Evolutionary conservation across 2,329 filamentous ascomycete genomes (phyloP).

Genomic region (Chaetomiaceae sp.): DNA sequence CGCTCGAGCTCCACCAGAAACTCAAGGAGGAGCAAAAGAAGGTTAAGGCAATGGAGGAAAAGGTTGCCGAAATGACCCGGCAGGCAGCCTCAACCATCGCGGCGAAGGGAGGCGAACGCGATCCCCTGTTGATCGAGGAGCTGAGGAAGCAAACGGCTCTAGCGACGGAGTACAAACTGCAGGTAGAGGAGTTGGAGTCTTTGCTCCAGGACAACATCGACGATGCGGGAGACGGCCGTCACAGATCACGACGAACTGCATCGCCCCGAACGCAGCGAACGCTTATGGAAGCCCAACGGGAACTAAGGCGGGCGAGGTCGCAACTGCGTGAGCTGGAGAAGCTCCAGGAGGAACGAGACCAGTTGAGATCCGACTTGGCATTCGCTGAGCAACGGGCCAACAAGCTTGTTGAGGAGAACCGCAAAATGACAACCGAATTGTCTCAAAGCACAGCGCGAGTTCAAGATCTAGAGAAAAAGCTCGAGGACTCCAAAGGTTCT

Average conservation of each 20-base stretch:
- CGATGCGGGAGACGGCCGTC: conserved; percentile 31
- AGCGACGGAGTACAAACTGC: conserved; percentile 53
- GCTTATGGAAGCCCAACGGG: conserved; percentile 49
- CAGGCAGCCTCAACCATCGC: conserved; percentile 44
- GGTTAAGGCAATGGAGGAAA: conserved; percentile 59
- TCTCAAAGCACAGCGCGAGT: conserved; percentile 26
- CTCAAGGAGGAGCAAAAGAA: conserved; percentile 65
- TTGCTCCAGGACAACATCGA: conserved; percentile 41
- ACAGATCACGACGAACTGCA: conserved; percentile 36
- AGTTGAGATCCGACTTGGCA: conserved; percentile 48
- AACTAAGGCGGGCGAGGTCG: conserved; percentile 50
- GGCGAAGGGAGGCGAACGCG: conserved; percentile 40
- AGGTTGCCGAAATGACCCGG: conserved; percentile 55
- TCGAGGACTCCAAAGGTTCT: conserved; percentile 32
- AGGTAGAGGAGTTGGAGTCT: conserved; percentile 55
- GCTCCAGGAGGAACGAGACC: conserved; percentile 50
- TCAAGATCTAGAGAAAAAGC: conserved; percentile 30
- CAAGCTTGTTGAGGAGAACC: conserved; percentile 37
- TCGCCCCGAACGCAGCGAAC: conserved; percentile 50
- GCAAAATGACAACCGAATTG: conserved; percentile 32
- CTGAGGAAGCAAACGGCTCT: conserved; percentile 55
- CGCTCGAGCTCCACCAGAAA: conserved; percentile 59
- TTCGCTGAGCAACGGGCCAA: conserved; percentile 42
- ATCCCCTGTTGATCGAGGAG: conserved; percentile 47
- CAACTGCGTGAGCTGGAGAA: conserved; percentile 50